Evolutionary conservation across 2,329 filamentous ascomycete genomes (phyloP).

Genomic region (Aspergillus fumigatus): DNA sequence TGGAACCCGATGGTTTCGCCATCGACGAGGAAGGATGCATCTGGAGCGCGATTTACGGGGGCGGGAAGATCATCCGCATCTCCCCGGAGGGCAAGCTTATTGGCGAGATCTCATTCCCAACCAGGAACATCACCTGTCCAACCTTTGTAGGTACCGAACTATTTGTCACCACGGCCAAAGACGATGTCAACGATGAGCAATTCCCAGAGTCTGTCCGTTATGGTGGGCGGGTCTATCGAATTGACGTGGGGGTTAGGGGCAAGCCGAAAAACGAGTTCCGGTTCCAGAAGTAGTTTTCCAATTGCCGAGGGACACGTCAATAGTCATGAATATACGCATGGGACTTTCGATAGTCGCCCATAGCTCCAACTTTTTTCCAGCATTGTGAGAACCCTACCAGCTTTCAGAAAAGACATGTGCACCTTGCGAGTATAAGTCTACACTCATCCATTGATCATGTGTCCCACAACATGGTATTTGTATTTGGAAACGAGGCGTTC

Average conservation of each 20-base stretch:
- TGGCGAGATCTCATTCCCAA: slow-evolving; percentile 71
- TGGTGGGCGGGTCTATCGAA: slow-evolving; percentile 68
- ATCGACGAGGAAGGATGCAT: slow-evolving; percentile 80
- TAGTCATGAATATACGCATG: background rate
- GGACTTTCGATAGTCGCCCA: background rate
- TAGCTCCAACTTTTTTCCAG: background rate
- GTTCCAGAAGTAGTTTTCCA: slow-evolving; percentile 28
- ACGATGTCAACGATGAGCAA: slow-evolving; percentile 56
- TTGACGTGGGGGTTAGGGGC: slow-evolving; percentile 71
- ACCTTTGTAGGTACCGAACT: slow-evolving; percentile 71
- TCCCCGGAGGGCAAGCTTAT: slow-evolving; percentile 64
- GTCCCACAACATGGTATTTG: background rate
- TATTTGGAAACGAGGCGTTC: background rate
- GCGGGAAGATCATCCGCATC: slow-evolving; percentile 69
- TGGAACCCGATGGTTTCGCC: slow-evolving; percentile 76
- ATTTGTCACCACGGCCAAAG: slow-evolving; percentile 75
- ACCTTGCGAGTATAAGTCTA: background rate
- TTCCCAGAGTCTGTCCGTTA: slow-evolving; percentile 59
- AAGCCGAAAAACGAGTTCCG: slow-evolving; percentile 61
- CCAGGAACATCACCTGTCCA: slow-evolving; percentile 73
- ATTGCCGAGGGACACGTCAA: background rate
- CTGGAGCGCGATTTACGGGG: slow-evolving; percentile 85
- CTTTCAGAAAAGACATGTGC: background rate
- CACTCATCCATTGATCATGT: no score
- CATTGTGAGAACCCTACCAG: background rate